Conservation (phyloP, 2,329 filamentous ascomycete genomes). For the Stagonosporopsis rhizophila region DNA sequence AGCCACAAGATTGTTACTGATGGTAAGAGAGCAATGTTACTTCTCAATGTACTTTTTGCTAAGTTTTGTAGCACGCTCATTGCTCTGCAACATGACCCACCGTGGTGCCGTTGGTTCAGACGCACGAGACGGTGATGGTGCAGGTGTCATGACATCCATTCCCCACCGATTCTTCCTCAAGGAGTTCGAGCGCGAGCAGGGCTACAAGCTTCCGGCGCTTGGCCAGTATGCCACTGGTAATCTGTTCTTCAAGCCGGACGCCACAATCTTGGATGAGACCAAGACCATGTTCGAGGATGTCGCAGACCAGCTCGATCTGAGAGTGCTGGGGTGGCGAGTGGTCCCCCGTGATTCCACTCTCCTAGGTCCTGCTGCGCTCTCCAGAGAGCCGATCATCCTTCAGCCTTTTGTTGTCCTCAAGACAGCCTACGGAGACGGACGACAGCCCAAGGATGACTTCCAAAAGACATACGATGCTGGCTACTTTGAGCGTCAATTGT, state of each 20-base stretch:
- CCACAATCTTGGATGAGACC: slow-evolving; percentile 87
- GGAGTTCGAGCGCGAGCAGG: slow-evolving; percentile 93
- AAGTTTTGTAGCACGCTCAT: slow-evolving; percentile 72
- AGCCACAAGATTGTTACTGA: slow-evolving; percentile 99
- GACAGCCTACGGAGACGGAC: slow-evolving; percentile 82
- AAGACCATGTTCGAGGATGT: slow-evolving; percentile 93
- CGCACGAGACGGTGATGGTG: slow-evolving; percentile 95
- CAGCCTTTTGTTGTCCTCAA: slow-evolving; percentile 93
- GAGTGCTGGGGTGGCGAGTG: slow-evolving; percentile 94
- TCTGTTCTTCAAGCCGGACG: slow-evolving; percentile 97
- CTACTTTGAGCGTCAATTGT: slow-evolving; percentile 91
- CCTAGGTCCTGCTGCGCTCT: slow-evolving; percentile 89
- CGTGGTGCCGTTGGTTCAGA: slow-evolving; percentile 97
- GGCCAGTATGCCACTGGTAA: slow-evolving; percentile 98
- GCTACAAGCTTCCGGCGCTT: slow-evolving; percentile 81
- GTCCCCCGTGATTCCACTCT: slow-evolving; percentile 92
- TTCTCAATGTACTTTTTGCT: slow-evolving; percentile 28
- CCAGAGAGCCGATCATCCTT: slow-evolving; percentile 91
- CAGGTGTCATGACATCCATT: slow-evolving; percentile 99
- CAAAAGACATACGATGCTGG: slow-evolving; percentile 81
- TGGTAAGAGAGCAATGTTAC: slow-evolving; percentile 67
- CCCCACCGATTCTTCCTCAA: slow-evolving; percentile 98
- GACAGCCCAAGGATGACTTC: slow-evolving; percentile 79
- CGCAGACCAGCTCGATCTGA: slow-evolving; percentile 83
- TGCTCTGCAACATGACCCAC: slow-evolving; percentile 99